Base-by-base conservation (phyloP, 2,329 filamentous ascomycete species). In the Onygenales sp. region DNA sequence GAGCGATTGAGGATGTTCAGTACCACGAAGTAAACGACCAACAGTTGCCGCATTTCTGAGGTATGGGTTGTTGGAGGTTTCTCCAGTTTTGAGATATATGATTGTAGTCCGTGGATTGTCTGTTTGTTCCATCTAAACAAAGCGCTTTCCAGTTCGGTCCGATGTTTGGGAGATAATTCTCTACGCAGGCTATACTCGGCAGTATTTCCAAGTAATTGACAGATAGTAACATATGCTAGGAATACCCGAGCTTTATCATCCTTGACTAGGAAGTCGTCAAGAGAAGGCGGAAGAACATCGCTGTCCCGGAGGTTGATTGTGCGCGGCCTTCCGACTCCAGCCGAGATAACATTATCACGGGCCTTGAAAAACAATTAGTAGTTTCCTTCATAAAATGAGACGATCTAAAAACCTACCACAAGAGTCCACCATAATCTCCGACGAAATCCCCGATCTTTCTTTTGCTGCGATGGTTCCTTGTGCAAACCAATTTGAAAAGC, bases 341-440 rank as follows among this genome's bases (percentile, higher is more conserved):
- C 67, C 13, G 70, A 71, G 37, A 72, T 72, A 27, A 74, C 58
- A 56, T 65, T 66, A 54, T 74, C 71, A 42, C 66, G 64, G n/a
- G 65, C 60, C 67, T 67, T 11, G 14, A 11, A 43, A 1, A 34
- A 21, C 45, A 43, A 36, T 54, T 42, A 58, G 53, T 14, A 46
- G 6, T n/a, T 27, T 27, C 17, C 27, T 4, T 3, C 13, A 9
- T 14, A 5, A 11, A 52, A 17, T 37, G 34, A 11, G 36, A 8
- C 17, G 42, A 6, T 11, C 27, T 13, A 54, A 27, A 27, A 27
- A 27, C 68, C 59, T 47, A 71, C 70, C 6, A 74, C 69, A 2
- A 75, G 55, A 21, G 70, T 70, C 72, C 72, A 74, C 71, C 71
- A 75, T n/a, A 75, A 57, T 40, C 71, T 62, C 49, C 67, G 66